Evolutionary conservation across 768 basidiomycete species (phyloP), one percentile per base, ranked within the genome.

Genomic region (Favolaschia claudopus): DNA sequence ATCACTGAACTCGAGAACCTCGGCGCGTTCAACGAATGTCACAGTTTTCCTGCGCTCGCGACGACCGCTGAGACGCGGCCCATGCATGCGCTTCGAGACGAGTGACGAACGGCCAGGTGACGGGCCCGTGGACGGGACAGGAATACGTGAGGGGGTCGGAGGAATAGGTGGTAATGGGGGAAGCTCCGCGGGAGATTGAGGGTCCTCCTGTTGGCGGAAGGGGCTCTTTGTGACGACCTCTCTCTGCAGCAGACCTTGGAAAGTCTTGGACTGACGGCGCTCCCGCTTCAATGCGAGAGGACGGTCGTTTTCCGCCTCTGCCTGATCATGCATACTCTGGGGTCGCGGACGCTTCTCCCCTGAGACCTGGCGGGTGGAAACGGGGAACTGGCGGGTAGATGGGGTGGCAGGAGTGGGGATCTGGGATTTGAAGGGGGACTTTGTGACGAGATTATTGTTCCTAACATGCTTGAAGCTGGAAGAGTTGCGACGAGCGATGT

Each of bases 181-280:
- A n/a, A n/a, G n/a, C n/a, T n/a, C n/a, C n/a, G 33, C 69, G 63
- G 28, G 67, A 66, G 7, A 73, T 71, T 31, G 69, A 63, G 7
- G 68, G 64, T 76, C 74, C 58, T 75, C 73, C 59, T 68, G 20
- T 67, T 65, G 55, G 61, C 77, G 85, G 78, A 95, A 95, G 20
- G 93, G 92, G 66, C 91, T 93, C 78, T 89, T 92, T 25, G 87
- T 85, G 25, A 95, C 92, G 8, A 88, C 88, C 69, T 92, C 91
- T 67, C 82, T 87, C 73, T 91, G 82, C 2, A 88, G 79, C 47
- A 95, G 84, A 22, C 84, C 86, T 67, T 92, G 89, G 62, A 89
- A 89, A 6, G 80, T 84, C 69, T 85, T 88, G 52, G 89, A 92
- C 70, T 93, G 89, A 42, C 87, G 84, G 39, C 91, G 83, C 72